Evolutionary conservation across 2,329 filamentous ascomycete genomes (phyloP).

Genomic region (Cordyceps tenuipes): DNA sequence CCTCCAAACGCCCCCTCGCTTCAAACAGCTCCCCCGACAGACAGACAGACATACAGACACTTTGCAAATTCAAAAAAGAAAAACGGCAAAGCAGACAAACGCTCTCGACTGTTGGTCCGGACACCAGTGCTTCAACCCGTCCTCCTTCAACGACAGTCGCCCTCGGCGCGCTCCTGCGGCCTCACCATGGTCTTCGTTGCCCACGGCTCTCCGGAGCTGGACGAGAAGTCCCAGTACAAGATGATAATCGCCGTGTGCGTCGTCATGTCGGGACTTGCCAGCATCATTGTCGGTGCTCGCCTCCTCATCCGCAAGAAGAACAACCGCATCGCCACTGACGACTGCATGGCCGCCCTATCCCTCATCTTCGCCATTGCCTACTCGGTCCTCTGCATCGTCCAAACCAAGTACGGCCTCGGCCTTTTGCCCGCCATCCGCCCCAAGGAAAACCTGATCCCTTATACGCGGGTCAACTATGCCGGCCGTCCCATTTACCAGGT

Average conservation of each 20-base stretch:
- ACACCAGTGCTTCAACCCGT: not conserved
- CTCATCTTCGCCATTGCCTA: slow-evolving; percentile 40
- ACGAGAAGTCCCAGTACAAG: slow-evolving; percentile 38
- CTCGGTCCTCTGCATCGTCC: slow-evolving; percentile 31
- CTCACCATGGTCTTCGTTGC: slow-evolving; percentile 41
- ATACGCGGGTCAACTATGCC: slow-evolving; percentile 43
- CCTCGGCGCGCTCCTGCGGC: not conserved
- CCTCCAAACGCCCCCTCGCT: not conserved
- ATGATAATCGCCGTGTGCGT: slow-evolving; percentile 41
- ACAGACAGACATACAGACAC: not conserved
- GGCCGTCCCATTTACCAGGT: slow-evolving; percentile 47
- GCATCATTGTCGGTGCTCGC: slow-evolving; percentile 31
- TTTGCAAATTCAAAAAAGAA: not conserved
- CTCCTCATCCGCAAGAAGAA: slow-evolving; percentile 33
- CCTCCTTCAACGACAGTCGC: not conserved
- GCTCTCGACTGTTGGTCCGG: not conserved
- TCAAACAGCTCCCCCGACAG: not conserved
- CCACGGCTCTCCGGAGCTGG: slow-evolving; percentile 38
- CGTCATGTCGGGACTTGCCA: slow-evolving; percentile 35
- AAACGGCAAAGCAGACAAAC: not conserved
- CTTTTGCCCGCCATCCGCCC: slow-evolving; percentile 37
- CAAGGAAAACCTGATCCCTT: slow-evolving; percentile 32
- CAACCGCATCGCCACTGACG: slow-evolving; percentile 38
- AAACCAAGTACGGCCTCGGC: slow-evolving; percentile 46
- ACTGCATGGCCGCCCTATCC: slow-evolving; percentile 34